These are phyloP conservation scores for Ophiostoma ips DNA, from an alignment of 2,329 filamentous ascomycete species.

Conservation along the genomic window DNA sequence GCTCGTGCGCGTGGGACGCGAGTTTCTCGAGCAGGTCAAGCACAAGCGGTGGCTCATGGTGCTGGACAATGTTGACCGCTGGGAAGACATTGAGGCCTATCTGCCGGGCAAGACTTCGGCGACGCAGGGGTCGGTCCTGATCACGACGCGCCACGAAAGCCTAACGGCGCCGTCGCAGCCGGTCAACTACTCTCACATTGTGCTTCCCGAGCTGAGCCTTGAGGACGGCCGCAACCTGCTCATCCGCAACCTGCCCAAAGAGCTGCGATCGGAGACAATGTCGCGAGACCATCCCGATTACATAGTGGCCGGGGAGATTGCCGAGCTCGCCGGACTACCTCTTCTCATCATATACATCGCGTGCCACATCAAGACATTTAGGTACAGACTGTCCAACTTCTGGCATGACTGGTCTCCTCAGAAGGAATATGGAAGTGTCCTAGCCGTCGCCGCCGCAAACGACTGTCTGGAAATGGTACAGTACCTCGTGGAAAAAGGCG, in stretches of 20 bases:
- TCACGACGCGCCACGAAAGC: slow-evolving; percentile 11
- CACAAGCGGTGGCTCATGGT: slow-evolving; percentile 14
- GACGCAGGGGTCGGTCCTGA: slow-evolving; percentile 11
- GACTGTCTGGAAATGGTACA: too few relatives aligned
- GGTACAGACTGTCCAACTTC: slow-evolving; percentile 11
- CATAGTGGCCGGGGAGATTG: neutral
- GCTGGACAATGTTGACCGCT: slow-evolving; percentile 12
- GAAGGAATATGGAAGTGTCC: too few relatives aligned
- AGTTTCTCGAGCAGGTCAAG: slow-evolving; percentile 9
- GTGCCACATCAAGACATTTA: slow-evolving; percentile 11
- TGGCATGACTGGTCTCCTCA: slow-evolving; percentile 13
- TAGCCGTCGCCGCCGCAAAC: too few relatives aligned
- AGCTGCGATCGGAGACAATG: slow-evolving; percentile 7
- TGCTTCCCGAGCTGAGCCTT: neutral
- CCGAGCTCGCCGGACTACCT: neutral
- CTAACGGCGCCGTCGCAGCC: slow-evolving; percentile 12
- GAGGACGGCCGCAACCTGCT: neutral
- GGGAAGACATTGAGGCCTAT: slow-evolving; percentile 12
- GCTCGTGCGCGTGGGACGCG: slow-evolving; percentile 8
- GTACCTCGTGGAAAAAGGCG: too few relatives aligned
- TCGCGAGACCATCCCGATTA: slow-evolving; percentile 9
- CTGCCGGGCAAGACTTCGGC: slow-evolving; percentile 11
- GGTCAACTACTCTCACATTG: slow-evolving; percentile 9
- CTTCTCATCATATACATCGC: slow-evolving; percentile 12
- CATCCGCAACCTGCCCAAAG: slow-evolving; percentile 9